phyloP scores from a whole-genome alignment of 192 early-diverging fungal species.

The Oehlia diaphana region DNA sequence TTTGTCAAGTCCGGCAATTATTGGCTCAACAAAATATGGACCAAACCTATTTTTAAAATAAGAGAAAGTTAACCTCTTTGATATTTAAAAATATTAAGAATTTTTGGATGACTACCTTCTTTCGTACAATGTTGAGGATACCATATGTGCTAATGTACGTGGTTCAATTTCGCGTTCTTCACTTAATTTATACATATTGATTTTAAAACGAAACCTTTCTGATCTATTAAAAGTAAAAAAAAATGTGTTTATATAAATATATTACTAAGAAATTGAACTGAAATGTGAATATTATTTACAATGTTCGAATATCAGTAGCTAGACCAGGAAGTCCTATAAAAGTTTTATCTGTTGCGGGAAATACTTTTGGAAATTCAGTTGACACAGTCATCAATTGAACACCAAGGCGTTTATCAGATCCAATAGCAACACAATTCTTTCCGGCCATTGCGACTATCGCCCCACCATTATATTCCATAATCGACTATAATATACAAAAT shows the following conservation, averaged over 20 bases:
- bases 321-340: conserved; percentile 92
- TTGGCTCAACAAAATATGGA: conserved; percentile 92
- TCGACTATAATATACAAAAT: conserved; percentile 29
- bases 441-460: conserved; percentile 96
- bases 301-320: conserved; percentile 94
- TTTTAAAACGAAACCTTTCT: conserved; percentile 88
- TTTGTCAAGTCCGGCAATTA: conserved; percentile 93
- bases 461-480: conserved; percentile 94
- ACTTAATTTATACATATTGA: conserved; percentile 93
- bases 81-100: not conserved
- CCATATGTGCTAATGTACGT: conserved; percentile 88
- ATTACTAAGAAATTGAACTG: not conserved
- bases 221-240: conserved; percentile 47
- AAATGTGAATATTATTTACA: conserved; percentile 58
- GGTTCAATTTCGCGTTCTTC: conserved; percentile 97
- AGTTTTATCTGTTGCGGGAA: conserved; percentile 78
- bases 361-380: conserved; percentile 95
- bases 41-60: conserved; percentile 73
- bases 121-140: conserved; percentile 95
- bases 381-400: conserved; percentile 90
- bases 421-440: conserved; percentile 98
- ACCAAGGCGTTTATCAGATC: conserved; percentile 92
- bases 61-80: not conserved
- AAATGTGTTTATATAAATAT: not conserved
- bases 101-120: conserved; percentile 54